Base-by-base conservation (phyloP, 805 yeast species). In the Komagataella populi region DNA sequence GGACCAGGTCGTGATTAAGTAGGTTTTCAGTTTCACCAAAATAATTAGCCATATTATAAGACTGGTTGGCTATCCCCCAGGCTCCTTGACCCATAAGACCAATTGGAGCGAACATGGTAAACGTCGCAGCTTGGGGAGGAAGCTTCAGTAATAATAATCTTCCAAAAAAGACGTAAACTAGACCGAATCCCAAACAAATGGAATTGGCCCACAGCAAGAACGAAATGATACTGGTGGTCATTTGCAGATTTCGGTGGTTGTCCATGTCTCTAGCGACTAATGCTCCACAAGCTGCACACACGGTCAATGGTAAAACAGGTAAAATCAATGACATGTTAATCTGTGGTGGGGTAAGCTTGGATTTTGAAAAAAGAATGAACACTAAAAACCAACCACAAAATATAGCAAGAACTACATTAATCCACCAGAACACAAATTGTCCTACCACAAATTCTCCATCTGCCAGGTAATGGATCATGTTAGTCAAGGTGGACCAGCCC, bases 41-140 rank as follows among this genome's bases (percentile, higher is more conserved):
- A 47, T 52, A 60, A 6, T 43, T 16, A 3, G 48, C 47, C 43
- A 59, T 44, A 48, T 61, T 62, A 3, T n/a, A 18, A n/a, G 62
- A 63, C 51, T 60, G 59, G n/a, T 58, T 53, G 55, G 82, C 64
- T 12, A 85, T 72, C 2, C 85, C 86, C 63, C 71, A 86, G 1
- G 87, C 76, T 1, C 93, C 95, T 65, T 89, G 96, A 17, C 96
- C 96, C 60, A 85, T 63, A 46, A 90, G 82, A 6, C 96, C 96
- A 48, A 88, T 69, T 1, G 95, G 89, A 50, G 87, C 73, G 60
- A 88, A 87, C 48, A 80, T 67, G n/a, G 89, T 74, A 60, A 83
- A 83, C 2, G 84, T 73, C 8, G 58, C 56, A 7, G 65, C 62
- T 52, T 80, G 73, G 5, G 73, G 67, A 2, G 95, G 90, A 23